Evolutionary conservation across 495 filamentous ascomycete species (phyloP), one percentile per base, ranked within the genome.

Genomic region (Aeminium ludgeri): DNA sequence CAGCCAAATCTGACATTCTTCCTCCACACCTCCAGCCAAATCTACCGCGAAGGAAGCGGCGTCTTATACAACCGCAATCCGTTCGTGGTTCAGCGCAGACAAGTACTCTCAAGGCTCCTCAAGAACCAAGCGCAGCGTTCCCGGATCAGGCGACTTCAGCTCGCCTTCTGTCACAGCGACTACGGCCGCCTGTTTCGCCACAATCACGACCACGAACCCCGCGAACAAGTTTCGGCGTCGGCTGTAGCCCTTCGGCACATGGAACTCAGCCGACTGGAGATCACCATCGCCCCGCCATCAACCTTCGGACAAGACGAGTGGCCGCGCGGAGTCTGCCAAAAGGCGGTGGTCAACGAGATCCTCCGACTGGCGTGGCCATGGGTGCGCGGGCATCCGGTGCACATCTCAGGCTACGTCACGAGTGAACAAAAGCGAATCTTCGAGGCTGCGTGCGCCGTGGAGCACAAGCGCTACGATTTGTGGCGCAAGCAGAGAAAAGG

Each of bases 301-400:
- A 11, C 17, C 3, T 20, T 34, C 8, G 18, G 34, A 10, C 30
- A 20, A 3, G 35, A 18, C 32, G 19, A 32, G 0, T 28, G 27
- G 11, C 18, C 41, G 4, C 35, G 44, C 11, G 46, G 36, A 12
- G 44, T 31, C 3, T 54, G 47, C 30, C 47, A 50, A 28, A 31
- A 33, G 20, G 34, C 28, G 7, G 36, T 50, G 6, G 42, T 42
- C 10, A 20, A 29, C 11, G 42, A 36, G 43, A 44, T 54, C 11
- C 37, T 54, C 6, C 40, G 35, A 23, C 39, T 36, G 6, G 44
- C 51, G 1, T 50, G 47, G 41, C 51, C 39, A 6, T 47, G 17
- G 2, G 29, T 54, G 3, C 28, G 40, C 6, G 35, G 40, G 18
- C 46, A 44, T 38, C 40, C 45, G 2, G 46, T 53, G 3, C 25